These are phyloP conservation scores for Alisma plantagoaquatica DNA, from an alignment of 106 monocot genomes.

Conservation along the genomic window DNA sequence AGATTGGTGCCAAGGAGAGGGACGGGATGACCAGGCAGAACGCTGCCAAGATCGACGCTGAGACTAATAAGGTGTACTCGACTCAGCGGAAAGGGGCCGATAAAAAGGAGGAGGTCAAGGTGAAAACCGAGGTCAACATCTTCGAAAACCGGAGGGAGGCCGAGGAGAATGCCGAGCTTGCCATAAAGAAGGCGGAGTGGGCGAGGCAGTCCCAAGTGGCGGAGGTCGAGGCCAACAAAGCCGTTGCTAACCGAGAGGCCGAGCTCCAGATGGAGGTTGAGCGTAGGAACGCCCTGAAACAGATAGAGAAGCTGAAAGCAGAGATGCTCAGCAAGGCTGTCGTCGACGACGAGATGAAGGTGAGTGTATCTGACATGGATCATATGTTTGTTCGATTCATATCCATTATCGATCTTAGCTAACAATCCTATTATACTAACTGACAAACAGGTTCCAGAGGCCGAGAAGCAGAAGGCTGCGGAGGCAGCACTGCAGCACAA, in stretches of 20 bases:
- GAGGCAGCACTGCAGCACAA: slow-evolving; percentile 45
- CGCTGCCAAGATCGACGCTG: slow-evolving; percentile 57
- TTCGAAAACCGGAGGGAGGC: slow-evolving; percentile 64
- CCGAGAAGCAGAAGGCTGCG: slow-evolving; percentile 56
- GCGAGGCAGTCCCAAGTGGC: slow-evolving; percentile 40
- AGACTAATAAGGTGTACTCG: slow-evolving; percentile 58
- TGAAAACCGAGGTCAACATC: slow-evolving; percentile 52
- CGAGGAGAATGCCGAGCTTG: slow-evolving; percentile 52
- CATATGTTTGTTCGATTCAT: no score
- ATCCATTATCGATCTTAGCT: no score
- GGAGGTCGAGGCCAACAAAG: slow-evolving; percentile 58
- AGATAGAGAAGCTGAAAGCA: slow-evolving; percentile 81
- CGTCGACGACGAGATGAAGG: slow-evolving; percentile 71
- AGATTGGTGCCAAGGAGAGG: slow-evolving; percentile 54
- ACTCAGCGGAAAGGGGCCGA: slow-evolving; percentile 55
- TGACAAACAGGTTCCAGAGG: slow-evolving; percentile 77
- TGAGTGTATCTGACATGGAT: no score
- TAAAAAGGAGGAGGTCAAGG: slow-evolving; percentile 47
- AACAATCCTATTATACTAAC: no score
- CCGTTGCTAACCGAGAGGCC: slow-evolving; percentile 53
- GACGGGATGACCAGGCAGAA: slow-evolving; percentile 68
- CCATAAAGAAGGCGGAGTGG: slow-evolving; percentile 70
- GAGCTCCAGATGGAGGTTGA: slow-evolving; percentile 82
- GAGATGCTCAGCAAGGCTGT: slow-evolving; percentile 48
- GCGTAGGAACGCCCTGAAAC: slow-evolving; percentile 40